Base-by-base conservation (phyloP, 2,329 filamentous ascomycete genomes). In the Beauveria rudraprayagi region DNA sequence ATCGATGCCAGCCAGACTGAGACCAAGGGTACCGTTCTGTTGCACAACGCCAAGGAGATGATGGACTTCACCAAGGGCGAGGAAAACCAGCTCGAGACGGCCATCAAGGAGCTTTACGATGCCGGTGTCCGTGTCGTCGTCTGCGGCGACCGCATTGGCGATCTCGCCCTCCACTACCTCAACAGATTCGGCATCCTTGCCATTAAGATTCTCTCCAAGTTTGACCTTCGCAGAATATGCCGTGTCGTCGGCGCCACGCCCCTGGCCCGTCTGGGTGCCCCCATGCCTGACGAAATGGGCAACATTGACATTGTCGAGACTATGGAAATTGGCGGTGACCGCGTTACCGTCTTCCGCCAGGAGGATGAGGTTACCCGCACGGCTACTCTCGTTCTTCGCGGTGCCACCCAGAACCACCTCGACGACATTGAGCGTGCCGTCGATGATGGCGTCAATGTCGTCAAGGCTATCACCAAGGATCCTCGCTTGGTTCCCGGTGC, bases 281-380 rank as follows among this genome's bases (percentile, higher is more conserved):
- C 94, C 50, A 99, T 99, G 94, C 94, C 95, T n/a, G 94, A 99
- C 68, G 94, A 99, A 82, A 97, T 96, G 92, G 94, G 94, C 66
- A 89, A 78, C 69, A 86, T 99, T 65, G 94, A 99, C 73, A 76
- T 99, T 61, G 94, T 99, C 37, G 94, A 99, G 83, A 97, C 95
- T 1, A 83, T 95, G 50, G 94, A 99, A 77, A 97, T 99, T 73
- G 94, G 94, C 66, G 94, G 94, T 68, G 94, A 99, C 80, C 89
- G 94, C 64, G 95, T 99, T 62, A 99, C 94, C 47, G 93, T 99
- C 62, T 99, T 99, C 85, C 84, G 95, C 70, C 94, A 99, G 81
- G 94, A 99, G 75, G 87, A 91, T 71, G 91, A 96, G 69, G 84
- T 87, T 60, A 97, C 95, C 56, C 86, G 92, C 70, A 99, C 94